phyloP scores from a whole-genome alignment of 179 eudicot species.

The Gypsophila paniculata region DNA sequence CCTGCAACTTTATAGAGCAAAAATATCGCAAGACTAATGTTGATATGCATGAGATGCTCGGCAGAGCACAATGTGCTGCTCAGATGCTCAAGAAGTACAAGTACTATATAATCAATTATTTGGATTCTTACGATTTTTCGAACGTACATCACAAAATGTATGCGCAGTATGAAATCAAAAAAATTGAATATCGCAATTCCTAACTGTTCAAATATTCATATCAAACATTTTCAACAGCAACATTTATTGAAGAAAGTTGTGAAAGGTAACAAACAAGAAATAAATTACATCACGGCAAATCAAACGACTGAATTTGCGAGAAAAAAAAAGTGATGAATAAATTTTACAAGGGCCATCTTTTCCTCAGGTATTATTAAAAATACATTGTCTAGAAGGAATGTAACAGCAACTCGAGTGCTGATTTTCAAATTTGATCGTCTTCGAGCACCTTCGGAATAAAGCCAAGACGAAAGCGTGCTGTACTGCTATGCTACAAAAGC shows the following conservation, averaged over 20 bases:
- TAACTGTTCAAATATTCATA: neutral
- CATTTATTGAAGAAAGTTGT: slow-evolving; percentile 22
- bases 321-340: slow-evolving; percentile 15
- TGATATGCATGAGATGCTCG: neutral
- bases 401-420: slow-evolving; percentile 12
- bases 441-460: slow-evolving; percentile 22
- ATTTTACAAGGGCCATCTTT: slow-evolving; percentile 32
- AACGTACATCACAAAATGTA: no score
- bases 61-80: no score
- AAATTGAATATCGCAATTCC: no score
- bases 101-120: no score
- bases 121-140: no score
- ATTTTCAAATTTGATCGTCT: slow-evolving; percentile 18
- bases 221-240: slow-evolving; percentile 14
- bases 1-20: neutral
- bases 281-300: slow-evolving; percentile 22
- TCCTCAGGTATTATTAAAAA: slow-evolving; percentile 20
- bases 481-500: slow-evolving; percentile 33
- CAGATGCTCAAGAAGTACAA: no score
- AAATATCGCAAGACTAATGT: neutral
- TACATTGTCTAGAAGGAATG: slow-evolving; percentile 20
- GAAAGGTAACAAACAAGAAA: slow-evolving; percentile 15
- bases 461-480: neutral
- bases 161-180: no score
- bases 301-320: slow-evolving; percentile 11